Evolutionary conservation across 345 rosid genomes (phyloP).

Genomic region (Syzygium aromaticum): DNA sequence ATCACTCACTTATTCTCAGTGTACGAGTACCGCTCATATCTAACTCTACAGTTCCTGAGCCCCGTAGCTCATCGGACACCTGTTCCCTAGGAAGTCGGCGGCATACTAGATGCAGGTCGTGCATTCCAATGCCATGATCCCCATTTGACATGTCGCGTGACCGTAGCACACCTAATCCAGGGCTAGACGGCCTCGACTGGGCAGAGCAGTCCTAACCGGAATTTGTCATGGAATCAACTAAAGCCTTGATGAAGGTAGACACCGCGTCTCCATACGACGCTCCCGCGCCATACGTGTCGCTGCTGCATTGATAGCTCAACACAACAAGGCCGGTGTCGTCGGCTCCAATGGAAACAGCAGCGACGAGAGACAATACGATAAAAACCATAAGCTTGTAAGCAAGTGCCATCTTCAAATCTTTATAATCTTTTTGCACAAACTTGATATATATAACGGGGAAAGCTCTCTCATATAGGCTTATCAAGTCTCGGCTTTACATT

Average conservation of each 20-base stretch:
- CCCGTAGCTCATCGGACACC: background rate
- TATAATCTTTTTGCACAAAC: background rate
- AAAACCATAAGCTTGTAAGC: background rate
- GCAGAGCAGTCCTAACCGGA: background rate
- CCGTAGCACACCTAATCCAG: background rate
- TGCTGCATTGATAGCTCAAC: background rate
- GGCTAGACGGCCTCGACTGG: background rate
- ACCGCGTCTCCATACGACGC: background rate
- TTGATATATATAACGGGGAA: background rate
- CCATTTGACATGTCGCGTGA: background rate
- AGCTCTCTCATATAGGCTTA: background rate
- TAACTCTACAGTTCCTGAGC: background rate
- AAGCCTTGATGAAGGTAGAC: background rate
- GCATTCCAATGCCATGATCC: background rate
- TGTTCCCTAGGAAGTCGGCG: background rate
- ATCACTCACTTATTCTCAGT: background rate
- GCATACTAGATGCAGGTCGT: background rate
- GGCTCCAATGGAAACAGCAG: accelerated
- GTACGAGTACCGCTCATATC: background rate
- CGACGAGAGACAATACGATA: background rate
- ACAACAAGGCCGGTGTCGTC: background rate
- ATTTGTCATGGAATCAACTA: background rate
- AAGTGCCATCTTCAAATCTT: background rate
- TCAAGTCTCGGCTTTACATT: background rate
- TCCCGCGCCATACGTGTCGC: background rate